Evolutionary conservation across 306 rosid genomes (phyloP).

Genomic region (Astragalus glycyphyllos): DNA sequence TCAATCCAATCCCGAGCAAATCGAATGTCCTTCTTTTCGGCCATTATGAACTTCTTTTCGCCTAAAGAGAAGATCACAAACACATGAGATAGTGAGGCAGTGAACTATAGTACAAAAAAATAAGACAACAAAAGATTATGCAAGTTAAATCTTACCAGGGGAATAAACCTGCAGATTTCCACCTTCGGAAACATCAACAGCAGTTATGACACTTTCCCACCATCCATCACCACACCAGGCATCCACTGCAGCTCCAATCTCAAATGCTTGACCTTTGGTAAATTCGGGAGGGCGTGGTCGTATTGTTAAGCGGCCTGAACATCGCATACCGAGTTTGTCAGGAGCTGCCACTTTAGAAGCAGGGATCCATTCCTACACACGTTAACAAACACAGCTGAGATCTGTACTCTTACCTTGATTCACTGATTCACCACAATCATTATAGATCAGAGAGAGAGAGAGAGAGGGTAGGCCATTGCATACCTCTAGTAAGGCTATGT

Average conservation of each 20-base stretch:
- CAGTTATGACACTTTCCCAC: slow-evolving; percentile 86
- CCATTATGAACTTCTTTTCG: slow-evolving; percentile 58
- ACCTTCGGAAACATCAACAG: slow-evolving; percentile 50
- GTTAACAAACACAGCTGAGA: slow-evolving; percentile 39
- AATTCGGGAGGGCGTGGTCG: slow-evolving; percentile 66
- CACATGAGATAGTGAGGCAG: slow-evolving; percentile 42
- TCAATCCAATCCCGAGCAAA: slow-evolving; percentile 72
- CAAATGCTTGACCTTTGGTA: slow-evolving; percentile 39
- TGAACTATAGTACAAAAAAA: slow-evolving; percentile 17
- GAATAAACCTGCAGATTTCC: slow-evolving; percentile 64
- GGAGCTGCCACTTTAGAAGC: slow-evolving; percentile 67
- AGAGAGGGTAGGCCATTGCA: slow-evolving; percentile 33
- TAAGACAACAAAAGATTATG: neutral
- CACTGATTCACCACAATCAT: neutral
- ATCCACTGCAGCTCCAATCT: slow-evolving; percentile 76
- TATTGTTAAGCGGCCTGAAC: slow-evolving; percentile 68
- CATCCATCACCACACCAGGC: slow-evolving; percentile 88
- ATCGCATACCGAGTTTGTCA: slow-evolving; percentile 75
- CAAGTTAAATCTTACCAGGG: slow-evolving; percentile 60
- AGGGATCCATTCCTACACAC: slow-evolving; percentile 82
- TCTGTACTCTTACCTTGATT: slow-evolving; percentile 35
- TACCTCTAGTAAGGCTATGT: slow-evolving; percentile 64
- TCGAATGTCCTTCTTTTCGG: slow-evolving; percentile 57
- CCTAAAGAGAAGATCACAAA: slow-evolving; percentile 54
- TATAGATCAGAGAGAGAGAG: slow-evolving; percentile 30